Evolutionary conservation across 352 stramenopile genomes (phyloP), one percentile per base, ranked within the genome.

Genomic region (Elongisporangium senticosum): DNA sequence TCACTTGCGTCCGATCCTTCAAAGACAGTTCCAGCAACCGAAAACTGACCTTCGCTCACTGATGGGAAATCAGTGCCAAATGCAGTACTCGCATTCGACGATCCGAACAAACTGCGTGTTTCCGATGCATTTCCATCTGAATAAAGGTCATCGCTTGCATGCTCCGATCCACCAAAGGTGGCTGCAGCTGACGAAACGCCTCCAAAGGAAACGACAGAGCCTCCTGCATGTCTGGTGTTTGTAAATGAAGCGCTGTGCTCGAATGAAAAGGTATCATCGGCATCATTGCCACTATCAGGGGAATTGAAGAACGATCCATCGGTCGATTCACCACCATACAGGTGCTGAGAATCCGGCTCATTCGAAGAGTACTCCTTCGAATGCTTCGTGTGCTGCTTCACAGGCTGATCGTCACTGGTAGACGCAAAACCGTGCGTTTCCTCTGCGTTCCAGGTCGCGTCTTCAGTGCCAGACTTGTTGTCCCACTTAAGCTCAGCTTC

Each of bases 31-130:
- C 79, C 79, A 51, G 80, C 77, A 8, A 72, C 72, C 11, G 80
- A 90, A 7, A 74, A 87, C 49, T 86, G 79, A 0, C 78, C 80
- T 48, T 93, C 83, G 39, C 79, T 90, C 52, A 86, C 84, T 7
- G 83, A 89, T 7, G 79, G 74, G 22, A 86, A 86, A 66, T 93
- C 80, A 0, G 81, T 90, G 7, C 82, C 75, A 19, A 90, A 90
- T 6, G 83, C 80, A 7, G 83, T 93, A 53, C 83, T 86, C 7
- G 76, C 80, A 64, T 85, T 93, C 6, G 80, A 90, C 15, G 79
- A 88, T 17, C 82, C 76, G 53, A 89, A 72, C 23, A 86, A 76
- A 24, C 83, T 93, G 17, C 80, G 73, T 2, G 78, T 89, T 54
- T 93, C 83, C 1, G 83, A 93, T 0, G 78, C 64, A 23, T 77